Base-by-base conservation (phyloP, 1,284 basidiomycete genomes). In the Cronartium ribicola region DNA sequence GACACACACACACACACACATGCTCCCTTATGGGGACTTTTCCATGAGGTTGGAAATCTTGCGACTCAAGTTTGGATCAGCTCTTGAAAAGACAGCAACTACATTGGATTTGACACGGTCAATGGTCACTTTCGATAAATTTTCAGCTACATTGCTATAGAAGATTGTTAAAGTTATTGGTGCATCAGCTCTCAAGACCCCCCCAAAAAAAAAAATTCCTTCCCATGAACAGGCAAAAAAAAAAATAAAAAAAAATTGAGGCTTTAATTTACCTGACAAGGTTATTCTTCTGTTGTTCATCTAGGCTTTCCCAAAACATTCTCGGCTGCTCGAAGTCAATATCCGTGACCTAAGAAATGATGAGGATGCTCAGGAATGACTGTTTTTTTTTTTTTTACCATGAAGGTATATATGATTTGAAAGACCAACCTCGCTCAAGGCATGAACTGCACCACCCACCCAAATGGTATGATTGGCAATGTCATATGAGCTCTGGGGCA, bases 251-350 rank as follows among this genome's bases (percentile, higher is more conserved):
- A n/a, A n/a, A n/a, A n/a, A n/a, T n/a, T n/a, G n/a, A n/a, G n/a
- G n/a, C n/a, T n/a, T n/a, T n/a, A n/a, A n/a, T n/a, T 68, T 17
- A 68, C 67, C 22, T 20, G 17, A 44, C 55, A 11, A 68, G 39
- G 44, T 87, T 84, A 65, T 87, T 85, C 74, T 86, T 85, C 22
- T 83, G 83, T 75, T 91, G 88, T 76, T 85, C 85, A 84, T 91
- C 89, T 36, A 94, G 92, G 78, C 87, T 88, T 76, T 83, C 80
- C 86, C 88, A 95, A 61, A 97, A 84, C 17, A 84, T 87, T 75
- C 92, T 87, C 5, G 94, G 92, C 80, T 94, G 92, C 83, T 92
- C 90, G 80, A 95, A 96, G 85, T 96, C 94, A 79, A 90, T 87
- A n/a, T 41, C 36, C 17, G 69, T 20, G 44, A 65, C 39, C 62